phyloP scores from a whole-genome alignment of 306 rosid species.

The Vigna radiata region DNA sequence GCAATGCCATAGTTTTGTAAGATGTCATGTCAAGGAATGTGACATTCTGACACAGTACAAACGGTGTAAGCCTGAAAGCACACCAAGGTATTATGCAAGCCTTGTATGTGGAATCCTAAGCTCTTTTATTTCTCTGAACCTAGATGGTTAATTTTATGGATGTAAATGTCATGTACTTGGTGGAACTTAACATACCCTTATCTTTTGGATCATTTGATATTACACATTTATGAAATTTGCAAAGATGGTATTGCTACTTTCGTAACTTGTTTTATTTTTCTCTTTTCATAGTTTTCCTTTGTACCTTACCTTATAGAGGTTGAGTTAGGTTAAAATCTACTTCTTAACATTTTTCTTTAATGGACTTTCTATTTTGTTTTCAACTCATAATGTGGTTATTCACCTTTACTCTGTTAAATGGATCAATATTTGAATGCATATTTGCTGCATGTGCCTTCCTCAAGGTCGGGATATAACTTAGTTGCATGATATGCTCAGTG shows the following conservation, averaged over 20 bases:
- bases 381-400: constrained; percentile 29
- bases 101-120: constrained; percentile 17
- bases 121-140: constrained; percentile 3
- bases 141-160: background rate
- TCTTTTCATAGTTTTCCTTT: background rate
- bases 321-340: no score
- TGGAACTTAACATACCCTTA: constrained; percentile 3
- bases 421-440: constrained; percentile 26
- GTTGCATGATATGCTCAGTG: constrained; percentile 45
- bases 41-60: constrained; percentile 83
- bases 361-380: background rate
- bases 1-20: constrained; percentile 68
- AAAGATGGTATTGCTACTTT: background rate
- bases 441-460: constrained; percentile 40
- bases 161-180: constrained; percentile 17
- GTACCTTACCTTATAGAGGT: background rate
- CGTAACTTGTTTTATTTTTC: constrained; percentile 11
- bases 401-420: constrained; percentile 14
- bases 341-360: background rate
- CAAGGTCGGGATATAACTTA: constrained; percentile 17
- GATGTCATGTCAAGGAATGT: constrained; percentile 86
- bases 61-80: constrained; percentile 87
- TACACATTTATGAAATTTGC: constrained; percentile 18
- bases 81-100: constrained; percentile 61
- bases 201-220: constrained; percentile 24